Base-by-base conservation (phyloP, 108 stramenopile genomes). In the Fragilariopsis cylindrus region DNA sequence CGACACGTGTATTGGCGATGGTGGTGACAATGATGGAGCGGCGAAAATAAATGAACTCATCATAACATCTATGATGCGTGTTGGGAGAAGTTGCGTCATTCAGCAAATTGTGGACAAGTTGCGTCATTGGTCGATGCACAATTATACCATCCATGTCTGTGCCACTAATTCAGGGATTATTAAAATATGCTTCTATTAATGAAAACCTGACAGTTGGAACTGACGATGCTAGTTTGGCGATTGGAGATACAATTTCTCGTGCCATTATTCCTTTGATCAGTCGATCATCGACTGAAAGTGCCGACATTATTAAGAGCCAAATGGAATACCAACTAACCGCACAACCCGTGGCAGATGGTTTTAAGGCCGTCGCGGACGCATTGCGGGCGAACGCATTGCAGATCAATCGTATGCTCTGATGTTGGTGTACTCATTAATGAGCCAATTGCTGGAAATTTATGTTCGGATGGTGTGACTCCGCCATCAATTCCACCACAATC, bases 91-190 rank as follows among this genome's bases (percentile, higher is more conserved):
- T n/a, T n/a, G n/a, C n/a, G n/a, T n/a, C n/a, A n/a, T 15, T 58
- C 76, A 3, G 56, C 76, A 18, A 76, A 87, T 40, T 74, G 75
- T 16, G 52, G 74, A 4, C 60, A 76, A 4, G 57, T 76, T 11
- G 42, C 40, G 50, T 40, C 21, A 8, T 48, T 79, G 49, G 48
- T 76, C 52, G 46, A 76, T 8, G 69, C 12, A 19, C 18, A 43
- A 74, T 81, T 9, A n/a, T 70, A 15, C 75, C 82, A 13, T 50
- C 73, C 9, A 69, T 82, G 42, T 19, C 64, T n/a, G 65, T 86
- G 54, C 82, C 87, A n/a, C 56, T 84, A 48, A 66, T 82, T 69
- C 81, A 86, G 67, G 86, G 80, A 19, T 76, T 72, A 40, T 62
- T 88, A n/a, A 72, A 72, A 57, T 80, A 74, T 50, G 80, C 83